Percentiles rank a stretch among this genome's conserved stretches.
Evolutionary conservation across 2,329 filamentous ascomycete genomes (phyloP).

Genomic region (Colletotrichum viniferum): DNA sequence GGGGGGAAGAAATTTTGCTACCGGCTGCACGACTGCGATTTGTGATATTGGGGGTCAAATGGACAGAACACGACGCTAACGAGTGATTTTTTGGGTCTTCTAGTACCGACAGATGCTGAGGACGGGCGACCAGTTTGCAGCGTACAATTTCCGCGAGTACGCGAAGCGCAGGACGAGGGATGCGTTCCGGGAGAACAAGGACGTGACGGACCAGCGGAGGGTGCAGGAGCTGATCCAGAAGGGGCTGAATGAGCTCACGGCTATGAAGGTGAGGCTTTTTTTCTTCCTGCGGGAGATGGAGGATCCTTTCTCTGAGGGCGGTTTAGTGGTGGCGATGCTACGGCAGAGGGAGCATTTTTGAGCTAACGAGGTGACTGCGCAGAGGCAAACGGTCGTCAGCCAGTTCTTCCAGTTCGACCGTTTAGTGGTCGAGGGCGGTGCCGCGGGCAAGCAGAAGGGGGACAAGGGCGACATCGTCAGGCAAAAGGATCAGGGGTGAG

Average conservation of each 20-base stretch:
- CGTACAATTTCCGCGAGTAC: constrained; percentile 98
- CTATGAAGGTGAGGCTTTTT: constrained; percentile 75
- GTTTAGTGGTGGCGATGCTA: not conserved
- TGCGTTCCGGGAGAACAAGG: constrained; percentile 82
- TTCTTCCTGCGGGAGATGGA: not conserved
- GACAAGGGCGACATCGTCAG: constrained; percentile 70
- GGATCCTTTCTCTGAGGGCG: not conserved
- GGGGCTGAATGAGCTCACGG: constrained; percentile 83
- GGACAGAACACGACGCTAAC: not conserved
- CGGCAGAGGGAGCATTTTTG: not conserved
- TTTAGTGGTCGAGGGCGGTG: constrained; percentile 89
- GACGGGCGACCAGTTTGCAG: constrained; percentile 83
- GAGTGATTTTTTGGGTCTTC: not conserved
- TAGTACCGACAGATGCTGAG: constrained; percentile 93
- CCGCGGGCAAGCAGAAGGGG: constrained; percentile 77
- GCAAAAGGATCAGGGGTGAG: constrained; percentile 81
- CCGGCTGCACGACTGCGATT: not conserved
- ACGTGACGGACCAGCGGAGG: constrained; percentile 73
- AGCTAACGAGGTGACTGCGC: constrained; percentile 24
- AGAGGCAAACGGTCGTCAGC: constrained; percentile 95
- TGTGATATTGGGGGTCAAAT: not conserved
- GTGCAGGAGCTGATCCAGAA: constrained; percentile 91
- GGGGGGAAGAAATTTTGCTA: constrained; percentile 26
- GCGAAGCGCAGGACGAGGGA: constrained; percentile 89
- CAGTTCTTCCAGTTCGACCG: constrained; percentile 93